Evolutionary conservation across 495 filamentous ascomycete species (phyloP), one percentile per base, ranked within the genome.

Genomic region (Cercophora scortea): DNA sequence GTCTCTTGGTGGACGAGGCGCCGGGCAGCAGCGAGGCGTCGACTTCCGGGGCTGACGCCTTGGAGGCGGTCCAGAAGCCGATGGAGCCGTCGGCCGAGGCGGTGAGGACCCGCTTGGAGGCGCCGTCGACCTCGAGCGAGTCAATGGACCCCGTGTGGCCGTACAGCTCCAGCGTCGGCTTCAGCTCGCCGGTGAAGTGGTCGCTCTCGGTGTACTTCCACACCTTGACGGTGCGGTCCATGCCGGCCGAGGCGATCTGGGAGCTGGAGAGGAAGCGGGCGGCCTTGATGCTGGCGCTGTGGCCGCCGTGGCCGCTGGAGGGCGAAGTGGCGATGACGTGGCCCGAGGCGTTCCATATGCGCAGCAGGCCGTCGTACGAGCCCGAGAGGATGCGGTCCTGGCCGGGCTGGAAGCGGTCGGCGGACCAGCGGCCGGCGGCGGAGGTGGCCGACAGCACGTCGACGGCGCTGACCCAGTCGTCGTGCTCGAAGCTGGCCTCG

Each of bases 381-480:
- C 83, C 90, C 0, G 89, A 90, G n/a, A 96, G 69, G 50, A 97
- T 86, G 41, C 89, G 74, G 19, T 75, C 72, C 38, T 72, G 70
- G 47, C 71, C 70, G 52, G 63, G 49, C 57, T 67, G 60, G 66
- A 79, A 61, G 50, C 58, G 55, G 46, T 68, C 53, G 65, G 67
- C 65, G 15, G 63, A 67, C 81, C 80, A 84, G 42, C 67, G 70
- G 17, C 75, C 82, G 17, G 86, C 82, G 40, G 73, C 67, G 12
- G 84, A 89, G 35, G 76, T 81, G 16, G 58, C 65, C 0, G 87
- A 90, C 16, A 92, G 78, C 5, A 95, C 82, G 61, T 96, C 89
- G n/a, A 96, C 86, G n/a, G 81, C 77, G 65, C 85, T 87, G 34
- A 98, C 87, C 93, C 93, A 98, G 61, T 96, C 92, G 61, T 96